Percentiles rank a stretch among this genome's conserved stretches.
phyloP scores from a whole-genome alignment of 2,329 filamentous ascomycete genomes.

The Alternaria arbusti region DNA sequence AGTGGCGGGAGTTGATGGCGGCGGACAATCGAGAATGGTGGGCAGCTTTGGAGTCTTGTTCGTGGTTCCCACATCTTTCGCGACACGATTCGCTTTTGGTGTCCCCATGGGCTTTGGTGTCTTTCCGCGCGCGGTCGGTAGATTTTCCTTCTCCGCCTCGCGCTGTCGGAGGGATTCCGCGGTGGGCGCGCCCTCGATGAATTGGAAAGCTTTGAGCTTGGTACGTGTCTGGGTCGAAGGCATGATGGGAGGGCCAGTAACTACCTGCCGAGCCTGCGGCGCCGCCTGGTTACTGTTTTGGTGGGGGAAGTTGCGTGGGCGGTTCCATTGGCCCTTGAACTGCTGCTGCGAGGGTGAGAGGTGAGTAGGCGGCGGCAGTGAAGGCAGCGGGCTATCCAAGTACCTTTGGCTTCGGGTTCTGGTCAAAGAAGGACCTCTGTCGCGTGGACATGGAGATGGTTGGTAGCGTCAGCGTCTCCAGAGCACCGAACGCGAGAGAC shows the following conservation, averaged over 20 bases:
- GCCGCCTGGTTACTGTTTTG: conserved; percentile 29
- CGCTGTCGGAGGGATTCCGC: conserved; percentile 23
- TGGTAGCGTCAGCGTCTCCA: conserved; percentile 5
- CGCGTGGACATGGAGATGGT: conserved; percentile 51
- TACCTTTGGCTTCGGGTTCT: conserved; percentile 53
- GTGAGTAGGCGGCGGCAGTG: conserved; percentile 8
- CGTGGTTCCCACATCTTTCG: conserved; percentile 19
- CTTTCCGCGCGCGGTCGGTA: conserved; percentile 10
- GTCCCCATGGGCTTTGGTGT: conserved; percentile 20
- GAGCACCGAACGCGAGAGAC: conserved; percentile 18
- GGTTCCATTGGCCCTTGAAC: conserved; percentile 46
- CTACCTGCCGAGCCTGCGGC: conserved; percentile 41
- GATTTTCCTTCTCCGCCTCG: conserved; percentile 56
- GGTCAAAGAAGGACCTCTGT: conserved; percentile 61
- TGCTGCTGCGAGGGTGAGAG: conserved; percentile 26
- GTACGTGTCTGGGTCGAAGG: conserved; percentile 60
- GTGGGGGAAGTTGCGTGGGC: conserved; percentile 39
- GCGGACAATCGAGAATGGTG: conserved; percentile 39
- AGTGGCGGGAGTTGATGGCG: conserved; percentile 65
- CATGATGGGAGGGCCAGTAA: conserved; percentile 51
- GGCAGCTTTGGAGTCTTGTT: conserved; percentile 36
- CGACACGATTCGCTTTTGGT: conserved; percentile 27
- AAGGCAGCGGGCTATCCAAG: background rate
- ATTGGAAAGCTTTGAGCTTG: conserved; percentile 63
- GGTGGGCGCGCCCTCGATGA: conserved; percentile 49